Percentiles rank a stretch among this genome's conserved stretches.
Conservation (phyloP, 2,329 filamentous ascomycete genomes). For the Arthrinium phaeospermum region DNA sequence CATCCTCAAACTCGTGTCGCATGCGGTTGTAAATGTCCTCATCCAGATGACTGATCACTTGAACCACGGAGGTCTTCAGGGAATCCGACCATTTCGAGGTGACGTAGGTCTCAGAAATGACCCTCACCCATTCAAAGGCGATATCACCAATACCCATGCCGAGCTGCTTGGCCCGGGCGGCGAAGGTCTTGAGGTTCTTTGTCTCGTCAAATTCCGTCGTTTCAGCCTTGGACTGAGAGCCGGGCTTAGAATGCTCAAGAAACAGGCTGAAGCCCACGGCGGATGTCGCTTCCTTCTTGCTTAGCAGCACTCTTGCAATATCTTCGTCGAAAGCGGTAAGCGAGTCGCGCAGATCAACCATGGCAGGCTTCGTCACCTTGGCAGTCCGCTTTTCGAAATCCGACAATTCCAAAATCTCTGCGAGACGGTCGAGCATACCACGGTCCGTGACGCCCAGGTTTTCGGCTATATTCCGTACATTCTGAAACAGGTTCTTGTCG, state of each 20-base stretch:
- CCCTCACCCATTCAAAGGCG: conserved; percentile 62
- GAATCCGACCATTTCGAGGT: conserved; percentile 62
- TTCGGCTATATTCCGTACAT: conserved; percentile 60
- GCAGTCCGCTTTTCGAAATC: conserved; percentile 55
- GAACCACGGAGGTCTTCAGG: conserved; percentile 62
- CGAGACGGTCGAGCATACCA: conserved; percentile 50
- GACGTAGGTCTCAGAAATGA: conserved; percentile 57
- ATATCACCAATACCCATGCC: conserved; percentile 64
- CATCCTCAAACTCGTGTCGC: conserved; percentile 46
- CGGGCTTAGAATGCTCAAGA: conserved; percentile 66
- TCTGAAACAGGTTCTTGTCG: conserved; percentile 61
- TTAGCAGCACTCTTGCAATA: conserved; percentile 57
- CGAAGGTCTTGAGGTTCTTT: conserved; percentile 58
- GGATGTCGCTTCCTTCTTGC: conserved; percentile 55
- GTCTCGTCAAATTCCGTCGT: conserved; percentile 57
- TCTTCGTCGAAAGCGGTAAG: conserved; percentile 59
- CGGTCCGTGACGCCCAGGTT: conserved; percentile 59
- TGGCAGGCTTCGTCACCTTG: conserved; percentile 52
- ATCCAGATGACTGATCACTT: conserved; percentile 61
- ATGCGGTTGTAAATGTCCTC: conserved; percentile 56
- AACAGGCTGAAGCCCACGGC: conserved; percentile 64
- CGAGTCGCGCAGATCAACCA: conserved; percentile 55
- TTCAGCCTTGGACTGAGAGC: conserved; percentile 55
- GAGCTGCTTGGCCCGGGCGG: conserved; percentile 50
- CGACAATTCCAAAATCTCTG: conserved; percentile 59